Conservation (phyloP, 768 basidiomycete genomes). For the Amanita molliuscula region DNA sequence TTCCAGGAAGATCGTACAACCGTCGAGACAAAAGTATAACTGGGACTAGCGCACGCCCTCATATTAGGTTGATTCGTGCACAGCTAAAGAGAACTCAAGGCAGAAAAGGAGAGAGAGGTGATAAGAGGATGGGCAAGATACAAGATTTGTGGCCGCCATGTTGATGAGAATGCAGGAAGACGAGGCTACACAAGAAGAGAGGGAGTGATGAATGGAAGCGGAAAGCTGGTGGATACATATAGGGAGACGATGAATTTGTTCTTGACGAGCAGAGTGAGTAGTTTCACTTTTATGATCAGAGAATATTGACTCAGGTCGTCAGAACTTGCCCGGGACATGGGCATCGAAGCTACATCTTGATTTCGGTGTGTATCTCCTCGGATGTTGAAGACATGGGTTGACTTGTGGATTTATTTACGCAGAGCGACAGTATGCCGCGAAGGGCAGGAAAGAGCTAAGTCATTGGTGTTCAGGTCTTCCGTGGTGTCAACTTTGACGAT, state of each 20-base stretch:
- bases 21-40: conserved; percentile 18
- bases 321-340: conserved; percentile 50
- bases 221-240: conserved; percentile 85
- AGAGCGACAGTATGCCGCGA: conserved; percentile 50
- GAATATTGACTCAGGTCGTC: conserved; percentile 16
- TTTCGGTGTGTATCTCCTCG: conserved; percentile 35
- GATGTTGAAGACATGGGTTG: neutral
- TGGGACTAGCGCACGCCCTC: conserved; percentile 13
- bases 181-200: conserved; percentile 13
- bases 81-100: conserved; percentile 54
- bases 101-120: conserved; percentile 56
- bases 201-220: conserved; percentile 76
- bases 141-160: conserved; percentile 51
- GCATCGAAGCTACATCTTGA: conserved; percentile 68
- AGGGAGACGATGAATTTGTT: conserved; percentile 82
- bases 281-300: neutral
- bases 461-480: conserved; percentile 52
- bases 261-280: conserved; percentile 59
- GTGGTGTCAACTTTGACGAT: conserved; percentile 72
- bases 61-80: conserved; percentile 42
- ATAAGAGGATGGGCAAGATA: conserved; percentile 43
- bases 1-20: conserved; percentile 50
- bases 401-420: neutral
- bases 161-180: conserved; percentile 28
- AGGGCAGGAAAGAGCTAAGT: conserved; percentile 33